phyloP scores from a whole-genome alignment of 257 asterid genomes.

The Jacaranda mimosifolia region DNA sequence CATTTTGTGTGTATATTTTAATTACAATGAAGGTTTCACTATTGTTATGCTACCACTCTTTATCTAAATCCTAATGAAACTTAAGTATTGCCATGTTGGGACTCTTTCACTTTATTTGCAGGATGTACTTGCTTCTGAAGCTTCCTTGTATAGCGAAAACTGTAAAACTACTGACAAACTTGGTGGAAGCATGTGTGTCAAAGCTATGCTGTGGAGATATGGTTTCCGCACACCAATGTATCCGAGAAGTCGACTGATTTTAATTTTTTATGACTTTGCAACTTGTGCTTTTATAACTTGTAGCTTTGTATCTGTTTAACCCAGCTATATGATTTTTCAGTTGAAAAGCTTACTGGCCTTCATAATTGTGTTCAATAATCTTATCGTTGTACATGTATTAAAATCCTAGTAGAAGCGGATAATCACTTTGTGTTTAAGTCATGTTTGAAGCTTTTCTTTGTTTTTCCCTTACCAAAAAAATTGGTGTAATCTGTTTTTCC shows the following conservation, averaged over 20 bases:
- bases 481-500: too few relatives aligned
- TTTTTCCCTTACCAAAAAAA: too few relatives aligned
- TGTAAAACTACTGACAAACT: too few relatives aligned
- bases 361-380: neutral
- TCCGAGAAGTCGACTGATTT: neutral
- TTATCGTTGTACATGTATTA: neutral
- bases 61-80: too few relatives aligned
- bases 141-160: too few relatives aligned
- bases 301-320: too few relatives aligned
- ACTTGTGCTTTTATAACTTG: neutral
- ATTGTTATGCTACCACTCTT: neutral
- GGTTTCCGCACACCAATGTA: neutral
- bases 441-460: neutral
- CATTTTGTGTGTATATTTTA: neutral
- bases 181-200: too few relatives aligned
- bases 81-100: too few relatives aligned
- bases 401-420: neutral
- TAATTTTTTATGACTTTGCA: neutral
- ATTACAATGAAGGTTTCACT: neutral
- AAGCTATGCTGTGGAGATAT: neutral
- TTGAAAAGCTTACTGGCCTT: neutral
- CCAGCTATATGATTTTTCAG: neutral
- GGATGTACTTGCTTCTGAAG: too few relatives aligned
- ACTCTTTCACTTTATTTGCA: too few relatives aligned
- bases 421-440: too few relatives aligned